Conservation (phyloP, 805 yeast genomes). For the Candida nanaspora region DNA sequence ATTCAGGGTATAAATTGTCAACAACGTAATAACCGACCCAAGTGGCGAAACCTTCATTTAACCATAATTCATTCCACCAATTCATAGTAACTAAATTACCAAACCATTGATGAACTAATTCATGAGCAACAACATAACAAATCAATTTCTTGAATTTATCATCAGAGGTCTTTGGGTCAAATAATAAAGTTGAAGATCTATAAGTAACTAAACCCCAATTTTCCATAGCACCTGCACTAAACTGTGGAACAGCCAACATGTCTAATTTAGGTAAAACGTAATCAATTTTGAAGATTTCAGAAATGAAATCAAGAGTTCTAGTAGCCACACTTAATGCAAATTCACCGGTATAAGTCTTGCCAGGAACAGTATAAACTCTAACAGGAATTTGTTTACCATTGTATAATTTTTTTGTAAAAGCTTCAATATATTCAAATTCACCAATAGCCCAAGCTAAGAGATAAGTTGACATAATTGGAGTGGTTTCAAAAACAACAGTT, state of each 20-base stretch:
- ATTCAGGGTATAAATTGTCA: slow-evolving; percentile 64
- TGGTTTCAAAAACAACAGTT: slow-evolving; percentile 34
- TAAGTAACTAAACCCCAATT: slow-evolving; percentile 81
- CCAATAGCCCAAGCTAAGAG: slow-evolving; percentile 54
- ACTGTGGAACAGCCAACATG: slow-evolving; percentile 72
- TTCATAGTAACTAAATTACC: slow-evolving; percentile 88
- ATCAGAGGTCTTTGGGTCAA: slow-evolving; percentile 39
- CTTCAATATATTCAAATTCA: slow-evolving; percentile 47
- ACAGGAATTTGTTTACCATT: slow-evolving; percentile 41
- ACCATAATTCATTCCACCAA: slow-evolving; percentile 92
- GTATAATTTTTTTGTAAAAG: slow-evolving; percentile 32
- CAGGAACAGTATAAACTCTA: slow-evolving; percentile 47
- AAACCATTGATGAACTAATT: slow-evolving; percentile 92
- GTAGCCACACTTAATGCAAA: slow-evolving; percentile 46
- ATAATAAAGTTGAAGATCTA: slow-evolving; percentile 51
- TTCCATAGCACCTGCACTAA: slow-evolving; percentile 86
- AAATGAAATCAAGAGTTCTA: slow-evolving; percentile 44
- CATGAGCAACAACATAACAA: slow-evolving; percentile 79
- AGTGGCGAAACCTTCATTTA: slow-evolving; percentile 87
- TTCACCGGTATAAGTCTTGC: slow-evolving; percentile 37
- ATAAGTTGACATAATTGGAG: slow-evolving; percentile 51
- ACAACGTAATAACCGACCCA: slow-evolving; percentile 75
- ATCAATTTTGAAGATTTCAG: slow-evolving; percentile 38
- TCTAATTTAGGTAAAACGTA: slow-evolving; percentile 85
- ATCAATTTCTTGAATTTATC: slow-evolving; percentile 59